Evolutionary conservation across 345 rosid genomes (phyloP).

Genomic region (Heritiera fomes): DNA sequence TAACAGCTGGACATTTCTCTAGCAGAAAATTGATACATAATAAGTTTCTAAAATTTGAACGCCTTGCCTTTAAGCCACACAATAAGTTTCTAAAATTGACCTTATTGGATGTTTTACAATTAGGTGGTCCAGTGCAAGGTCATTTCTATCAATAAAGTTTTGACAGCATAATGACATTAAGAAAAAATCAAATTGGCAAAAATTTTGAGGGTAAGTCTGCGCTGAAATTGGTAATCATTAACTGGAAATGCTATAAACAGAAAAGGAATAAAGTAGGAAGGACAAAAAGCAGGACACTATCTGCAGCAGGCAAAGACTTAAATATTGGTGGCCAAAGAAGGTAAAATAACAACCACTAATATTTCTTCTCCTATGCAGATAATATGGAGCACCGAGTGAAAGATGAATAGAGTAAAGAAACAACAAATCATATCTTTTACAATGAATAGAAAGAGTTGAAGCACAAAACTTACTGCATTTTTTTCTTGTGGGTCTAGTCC

Average conservation of each 20-base stretch:
- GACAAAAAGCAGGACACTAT: neutral
- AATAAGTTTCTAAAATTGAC: neutral
- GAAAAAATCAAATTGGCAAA: neutral
- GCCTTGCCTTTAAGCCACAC: neutral
- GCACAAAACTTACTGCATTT: slow-evolving; percentile 33
- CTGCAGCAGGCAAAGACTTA: neutral
- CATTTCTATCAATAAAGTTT: neutral
- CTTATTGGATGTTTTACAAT: neutral
- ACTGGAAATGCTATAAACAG: neutral
- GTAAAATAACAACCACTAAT: neutral
- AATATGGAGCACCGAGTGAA: neutral
- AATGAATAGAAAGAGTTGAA: neutral
- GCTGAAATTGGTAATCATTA: neutral
- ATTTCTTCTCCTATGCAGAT: neutral
- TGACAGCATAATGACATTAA: neutral
- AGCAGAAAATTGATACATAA: neutral
- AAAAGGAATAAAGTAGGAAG: neutral
- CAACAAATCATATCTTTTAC: neutral
- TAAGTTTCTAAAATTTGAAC: neutral
- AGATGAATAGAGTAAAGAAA: neutral
- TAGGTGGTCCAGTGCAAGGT: neutral
- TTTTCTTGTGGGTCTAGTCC: slow-evolving; percentile 32
- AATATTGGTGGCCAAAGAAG: neutral
- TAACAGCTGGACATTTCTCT: neutral
- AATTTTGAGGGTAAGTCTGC: neutral